A percentile compares a stretch with the other conserved stretches of the same genome.
Conservation (phyloP, 2,329 filamentous ascomycete genomes). For the Tolypocladium ophioglossoides region DNA sequence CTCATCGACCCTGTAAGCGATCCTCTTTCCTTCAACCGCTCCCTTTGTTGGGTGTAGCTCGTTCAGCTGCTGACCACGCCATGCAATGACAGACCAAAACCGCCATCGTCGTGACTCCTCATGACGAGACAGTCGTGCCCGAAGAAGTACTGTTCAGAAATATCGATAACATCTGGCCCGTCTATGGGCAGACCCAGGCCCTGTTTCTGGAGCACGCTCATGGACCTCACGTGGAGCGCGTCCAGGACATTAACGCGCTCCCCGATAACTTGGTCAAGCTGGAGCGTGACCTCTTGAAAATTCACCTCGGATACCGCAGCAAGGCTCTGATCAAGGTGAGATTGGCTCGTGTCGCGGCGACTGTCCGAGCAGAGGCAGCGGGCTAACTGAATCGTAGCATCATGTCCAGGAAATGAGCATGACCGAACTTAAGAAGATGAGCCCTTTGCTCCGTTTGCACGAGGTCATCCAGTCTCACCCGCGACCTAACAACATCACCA, state of each 20-base stretch:
- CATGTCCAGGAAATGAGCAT: neutral
- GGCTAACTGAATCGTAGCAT: neutral
- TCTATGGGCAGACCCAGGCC: no score
- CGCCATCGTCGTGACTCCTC: neutral
- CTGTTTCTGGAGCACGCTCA: neutral
- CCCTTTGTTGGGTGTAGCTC: no score
- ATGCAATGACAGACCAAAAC: neutral
- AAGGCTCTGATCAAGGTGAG: neutral
- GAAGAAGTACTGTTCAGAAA: no score
- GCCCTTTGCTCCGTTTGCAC: neutral
- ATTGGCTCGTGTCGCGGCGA: no score
- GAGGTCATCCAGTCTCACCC: neutral
- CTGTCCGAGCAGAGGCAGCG: no score
- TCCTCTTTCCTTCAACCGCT: no score
- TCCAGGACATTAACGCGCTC: neutral
- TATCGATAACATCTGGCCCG: no score
- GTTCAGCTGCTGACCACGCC: no score
- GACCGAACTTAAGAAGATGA: neutral
- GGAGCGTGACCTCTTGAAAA: neutral
- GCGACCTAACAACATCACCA: neutral
- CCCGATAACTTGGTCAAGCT: neutral
- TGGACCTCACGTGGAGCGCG: neutral
- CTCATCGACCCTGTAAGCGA: conserved; percentile 6
- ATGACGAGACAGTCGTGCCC: neutral
- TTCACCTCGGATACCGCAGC: no score